Percentiles rank a stretch among this genome's conserved stretches.
Evolutionary conservation across 345 rosid species (phyloP).

Genomic region (Streptanthus diversifolius): DNA sequence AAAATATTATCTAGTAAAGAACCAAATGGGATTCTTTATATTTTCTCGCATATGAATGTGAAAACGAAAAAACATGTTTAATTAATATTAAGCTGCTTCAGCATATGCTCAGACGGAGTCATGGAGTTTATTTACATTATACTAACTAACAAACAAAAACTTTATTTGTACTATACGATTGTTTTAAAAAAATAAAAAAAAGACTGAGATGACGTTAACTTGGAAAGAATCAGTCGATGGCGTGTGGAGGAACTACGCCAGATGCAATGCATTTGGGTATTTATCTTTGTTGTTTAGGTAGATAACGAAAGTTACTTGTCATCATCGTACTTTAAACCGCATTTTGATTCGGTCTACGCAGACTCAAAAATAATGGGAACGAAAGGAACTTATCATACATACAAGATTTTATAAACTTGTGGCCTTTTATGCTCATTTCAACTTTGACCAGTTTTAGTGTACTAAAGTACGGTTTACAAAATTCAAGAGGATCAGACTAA

Average conservation of each 20-base stretch:
- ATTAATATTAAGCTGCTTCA: conserved; percentile 14
- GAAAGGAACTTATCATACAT: background rate
- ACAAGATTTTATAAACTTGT: background rate
- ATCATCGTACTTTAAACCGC: conserved; percentile 22
- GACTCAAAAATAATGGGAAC: conserved; percentile 7
- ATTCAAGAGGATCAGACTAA: background rate
- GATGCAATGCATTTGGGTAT: conserved; percentile 30
- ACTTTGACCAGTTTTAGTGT: conserved; percentile 8
- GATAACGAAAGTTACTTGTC: conserved; percentile 32
- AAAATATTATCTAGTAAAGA: conserved; percentile 11
- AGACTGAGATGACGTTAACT: conserved; percentile 24
- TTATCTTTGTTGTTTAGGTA: conserved; percentile 21
- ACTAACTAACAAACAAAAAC: conserved; percentile 13
- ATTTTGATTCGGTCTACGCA: conserved; percentile 30
- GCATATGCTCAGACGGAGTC: conserved; percentile 15
- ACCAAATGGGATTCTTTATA: conserved; percentile 20
- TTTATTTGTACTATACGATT: background rate
- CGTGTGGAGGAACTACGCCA: conserved; percentile 29
- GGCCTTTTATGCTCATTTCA: background rate
- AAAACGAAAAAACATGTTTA: conserved; percentile 20
- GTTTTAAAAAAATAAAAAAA: background rate
- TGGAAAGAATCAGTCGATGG: conserved; percentile 16
- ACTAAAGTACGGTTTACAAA: conserved; percentile 2
- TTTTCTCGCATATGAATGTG: conserved; percentile 12
- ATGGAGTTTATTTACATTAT: background rate